Evolutionary conservation across 2,329 filamentous ascomycete species (phyloP), one percentile per base, ranked within the genome.

Genomic region (Talaromyces atroroseus): DNA sequence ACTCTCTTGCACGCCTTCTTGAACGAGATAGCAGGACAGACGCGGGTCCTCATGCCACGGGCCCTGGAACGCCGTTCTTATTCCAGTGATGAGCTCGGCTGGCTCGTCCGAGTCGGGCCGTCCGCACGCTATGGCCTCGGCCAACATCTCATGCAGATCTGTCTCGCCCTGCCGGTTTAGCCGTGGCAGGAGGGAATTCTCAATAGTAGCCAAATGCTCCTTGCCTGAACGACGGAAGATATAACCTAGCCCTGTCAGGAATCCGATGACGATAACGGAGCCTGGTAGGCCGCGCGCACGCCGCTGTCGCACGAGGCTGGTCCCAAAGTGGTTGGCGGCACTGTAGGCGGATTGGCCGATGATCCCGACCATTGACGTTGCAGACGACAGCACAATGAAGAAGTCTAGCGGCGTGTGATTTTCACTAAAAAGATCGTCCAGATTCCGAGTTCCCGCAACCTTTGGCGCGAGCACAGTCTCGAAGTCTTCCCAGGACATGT

Each of bases 61-160:
- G 24, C 24, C 24, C 24, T 26, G 24, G 24, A 7, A 26, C 3
- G 7, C 24, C 7, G 24, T 3, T 7, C 7, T 26, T 3, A 26
- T 26, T 3, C 64, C 65, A 5, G 60, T 59, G 18, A 58, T 49
- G 12, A 68, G 47, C 32, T 60, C 65, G 2, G 61, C 52, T 5
- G 20, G 10, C 16, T 26, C 21, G 1, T 49, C 49, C 2, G 59
- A 65, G n/a, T 23, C 56, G 0, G 75, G 72, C 4, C 65, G 68
- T 4, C 78, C 77, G 0, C 72, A 71, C 0, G 70, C 64, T 26
- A 82, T 75, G 5, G 78, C 78, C 61, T 82, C 78, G 7, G 79
- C 69, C 57, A 82, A 78, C 68, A 79, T 74, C 60, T 79, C 75
- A 60, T 80, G 78, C 12, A 82, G 62, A 56, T 80, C 78, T 5